A percentile compares a stretch with the other conserved stretches of the same genome.
These are phyloP conservation scores for Stephania cephalantha DNA, from an alignment of 164 flowering plant genomes.

Conservation along the genomic window DNA sequence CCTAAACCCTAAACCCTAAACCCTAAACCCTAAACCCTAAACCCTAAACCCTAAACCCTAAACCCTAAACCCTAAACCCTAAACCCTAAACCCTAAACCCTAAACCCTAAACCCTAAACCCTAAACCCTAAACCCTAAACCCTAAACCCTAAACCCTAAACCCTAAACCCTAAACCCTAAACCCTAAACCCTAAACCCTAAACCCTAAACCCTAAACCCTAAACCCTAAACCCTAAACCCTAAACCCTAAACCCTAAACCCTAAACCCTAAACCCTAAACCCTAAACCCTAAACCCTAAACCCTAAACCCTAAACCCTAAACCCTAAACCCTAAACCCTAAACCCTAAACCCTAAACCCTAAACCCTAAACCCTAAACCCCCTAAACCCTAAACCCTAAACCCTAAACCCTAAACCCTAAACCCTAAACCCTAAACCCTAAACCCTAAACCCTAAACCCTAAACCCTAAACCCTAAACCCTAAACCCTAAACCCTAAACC, in stretches of 20 bases:
- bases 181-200: neutral
- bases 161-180: neutral
- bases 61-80: constrained; percentile 19
- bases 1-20: constrained; percentile 19
- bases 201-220: neutral
- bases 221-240: neutral
- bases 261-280: neutral
- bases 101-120: constrained; percentile 22
- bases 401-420: too few species aligned
- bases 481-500: too few species aligned
- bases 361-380: too few species aligned
- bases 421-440: too few species aligned
- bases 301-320: neutral
- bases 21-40: constrained; percentile 19
- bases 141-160: constrained; percentile 9
- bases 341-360: too few species aligned
- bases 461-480: too few species aligned
- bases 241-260: neutral
- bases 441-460: too few species aligned
- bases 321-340: constrained; percentile 6
- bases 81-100: constrained; percentile 22
- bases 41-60: constrained; percentile 18
- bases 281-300: neutral
- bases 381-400: too few species aligned
- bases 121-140: constrained; percentile 21